Evolutionary conservation across 192 early-diverging fungal genomes (phyloP).

Genomic region (Ambispora gerdemannii): DNA sequence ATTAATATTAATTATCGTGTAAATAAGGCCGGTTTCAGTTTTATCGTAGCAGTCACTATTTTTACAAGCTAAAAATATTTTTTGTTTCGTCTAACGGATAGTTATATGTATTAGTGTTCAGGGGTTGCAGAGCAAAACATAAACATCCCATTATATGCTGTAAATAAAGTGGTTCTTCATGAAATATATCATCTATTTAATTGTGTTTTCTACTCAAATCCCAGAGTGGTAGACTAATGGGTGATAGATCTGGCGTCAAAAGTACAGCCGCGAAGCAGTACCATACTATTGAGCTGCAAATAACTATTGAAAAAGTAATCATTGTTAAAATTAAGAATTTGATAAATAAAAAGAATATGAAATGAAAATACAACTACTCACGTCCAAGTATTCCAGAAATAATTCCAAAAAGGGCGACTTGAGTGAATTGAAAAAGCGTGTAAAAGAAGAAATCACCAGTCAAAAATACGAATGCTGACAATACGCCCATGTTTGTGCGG

Average conservation of each 20-base stretch:
- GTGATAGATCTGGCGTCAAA: constrained; percentile 26
- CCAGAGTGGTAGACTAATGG: constrained; percentile 21
- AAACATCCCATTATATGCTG: no score
- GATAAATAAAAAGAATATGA: background rate
- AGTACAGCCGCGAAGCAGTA: constrained; percentile 14
- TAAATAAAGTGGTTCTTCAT: no score
- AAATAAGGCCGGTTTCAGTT: no score
- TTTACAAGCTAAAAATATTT: no score
- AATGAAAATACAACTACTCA: constrained; percentile 2
- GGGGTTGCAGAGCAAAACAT: no score
- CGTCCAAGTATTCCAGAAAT: background rate
- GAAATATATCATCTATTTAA: no score
- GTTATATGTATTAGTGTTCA: no score
- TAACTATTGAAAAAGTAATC: constrained; percentile 3
- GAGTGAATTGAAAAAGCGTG: constrained; percentile 5
- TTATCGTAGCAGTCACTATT: no score
- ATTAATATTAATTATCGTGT: no score
- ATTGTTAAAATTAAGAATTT: background rate
- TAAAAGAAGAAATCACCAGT: background rate
- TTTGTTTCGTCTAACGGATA: no score
- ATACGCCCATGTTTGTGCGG: constrained; percentile 14
- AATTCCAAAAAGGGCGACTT: background rate
- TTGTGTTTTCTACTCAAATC: no score
- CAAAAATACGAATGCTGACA: constrained; percentile 22
- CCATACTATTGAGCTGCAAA: background rate